phyloP scores from a whole-genome alignment of 495 filamentous ascomycete species.

The Cudoniella acicularis region DNA sequence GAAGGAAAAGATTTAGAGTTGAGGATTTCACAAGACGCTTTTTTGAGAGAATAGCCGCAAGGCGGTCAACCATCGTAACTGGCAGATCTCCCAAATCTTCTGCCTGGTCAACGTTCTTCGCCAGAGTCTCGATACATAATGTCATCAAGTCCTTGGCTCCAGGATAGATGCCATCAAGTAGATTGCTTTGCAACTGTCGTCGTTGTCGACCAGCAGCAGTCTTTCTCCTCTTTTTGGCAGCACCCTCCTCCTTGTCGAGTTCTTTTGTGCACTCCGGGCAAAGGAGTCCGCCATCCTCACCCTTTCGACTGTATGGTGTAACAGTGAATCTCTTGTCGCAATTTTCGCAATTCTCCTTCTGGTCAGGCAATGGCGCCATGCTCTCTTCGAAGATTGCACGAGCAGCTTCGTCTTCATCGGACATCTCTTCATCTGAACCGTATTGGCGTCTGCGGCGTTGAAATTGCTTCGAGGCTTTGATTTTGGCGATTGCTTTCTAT shows the following conservation, averaged over 20 bases:
- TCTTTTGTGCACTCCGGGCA: constrained; percentile 85
- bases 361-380: constrained; percentile 68
- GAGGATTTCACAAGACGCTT: constrained; percentile 63
- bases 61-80: constrained; percentile 59
- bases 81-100: constrained; percentile 83
- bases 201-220: constrained; percentile 46
- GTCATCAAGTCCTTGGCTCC: constrained; percentile 74
- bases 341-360: constrained; percentile 81
- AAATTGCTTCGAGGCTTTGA: constrained; percentile 71
- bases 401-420: constrained; percentile 44
- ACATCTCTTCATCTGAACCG: constrained; percentile 43
- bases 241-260: constrained; percentile 58
- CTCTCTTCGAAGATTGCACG: constrained; percentile 56
- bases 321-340: constrained; percentile 92
- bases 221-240: constrained; percentile 54
- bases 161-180: constrained; percentile 69
- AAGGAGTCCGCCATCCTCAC: constrained; percentile 75
- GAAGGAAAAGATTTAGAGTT: constrained; percentile 76
- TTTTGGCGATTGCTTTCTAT: constrained; percentile 60
- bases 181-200: constrained; percentile 70
- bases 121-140: constrained; percentile 80
- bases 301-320: constrained; percentile 82
- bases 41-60: constrained; percentile 79
- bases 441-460: constrained; percentile 41
- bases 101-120: constrained; percentile 74